These are phyloP conservation scores for Crucihimalaya himalaica DNA, from an alignment of 345 rosid species.

Conservation along the genomic window DNA sequence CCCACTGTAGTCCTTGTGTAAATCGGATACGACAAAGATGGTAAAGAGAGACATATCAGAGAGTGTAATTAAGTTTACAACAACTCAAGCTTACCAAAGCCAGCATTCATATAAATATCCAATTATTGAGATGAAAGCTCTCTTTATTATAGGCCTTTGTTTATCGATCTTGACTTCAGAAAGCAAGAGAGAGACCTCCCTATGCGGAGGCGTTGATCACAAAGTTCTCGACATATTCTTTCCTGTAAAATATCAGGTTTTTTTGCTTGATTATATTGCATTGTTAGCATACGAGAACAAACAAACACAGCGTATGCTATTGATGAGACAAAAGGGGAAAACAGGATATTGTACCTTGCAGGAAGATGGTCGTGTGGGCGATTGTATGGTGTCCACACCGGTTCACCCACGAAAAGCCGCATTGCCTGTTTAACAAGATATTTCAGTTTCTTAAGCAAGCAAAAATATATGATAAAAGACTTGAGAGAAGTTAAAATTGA, in stretches of 20 bases:
- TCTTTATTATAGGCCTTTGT: slow-evolving; percentile 11
- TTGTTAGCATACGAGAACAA: neutral
- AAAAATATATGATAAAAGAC: neutral
- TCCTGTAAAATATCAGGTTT: neutral
- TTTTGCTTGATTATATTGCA: neutral
- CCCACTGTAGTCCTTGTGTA: neutral
- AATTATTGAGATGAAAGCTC: neutral
- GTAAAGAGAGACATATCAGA: neutral
- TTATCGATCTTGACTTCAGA: neutral
- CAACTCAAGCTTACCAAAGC: neutral
- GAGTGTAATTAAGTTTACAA: neutral
- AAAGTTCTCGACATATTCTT: neutral
- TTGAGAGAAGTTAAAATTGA: slow-evolving; percentile 36
- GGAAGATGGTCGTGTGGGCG: slow-evolving; percentile 89
- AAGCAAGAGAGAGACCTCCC: neutral
- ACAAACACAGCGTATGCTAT: neutral
- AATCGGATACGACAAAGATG: neutral
- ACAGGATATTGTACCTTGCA: slow-evolving; percentile 55
- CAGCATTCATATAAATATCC: neutral
- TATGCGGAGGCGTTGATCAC: slow-evolving; percentile 28
- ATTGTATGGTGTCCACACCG: slow-evolving; percentile 90
- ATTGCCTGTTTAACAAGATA: slow-evolving; percentile 56
- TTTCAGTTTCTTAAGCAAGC: neutral
- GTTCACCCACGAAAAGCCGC: slow-evolving; percentile 87
- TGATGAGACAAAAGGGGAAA: slow-evolving; percentile 5